Conservation (phyloP, 2,329 filamentous ascomycete species). For the Fusarium miscanthi region DNA sequence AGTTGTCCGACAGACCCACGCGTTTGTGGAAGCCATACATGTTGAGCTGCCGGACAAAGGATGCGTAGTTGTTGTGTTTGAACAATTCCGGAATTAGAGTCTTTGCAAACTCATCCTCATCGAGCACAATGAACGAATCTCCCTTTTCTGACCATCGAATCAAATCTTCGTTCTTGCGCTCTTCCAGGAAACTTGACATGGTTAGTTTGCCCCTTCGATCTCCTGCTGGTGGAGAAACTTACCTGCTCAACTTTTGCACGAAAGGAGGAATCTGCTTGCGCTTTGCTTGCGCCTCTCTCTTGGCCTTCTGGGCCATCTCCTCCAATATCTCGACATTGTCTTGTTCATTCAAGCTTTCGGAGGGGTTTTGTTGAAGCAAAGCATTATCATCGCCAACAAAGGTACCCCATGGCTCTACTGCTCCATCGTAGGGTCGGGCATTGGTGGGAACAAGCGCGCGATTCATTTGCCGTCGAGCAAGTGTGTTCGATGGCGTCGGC, state of each 20-base stretch:
- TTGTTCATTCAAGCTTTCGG: slow-evolving; percentile 58
- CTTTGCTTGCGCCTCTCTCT: slow-evolving; percentile 88
- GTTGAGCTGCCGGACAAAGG: slow-evolving; percentile 93
- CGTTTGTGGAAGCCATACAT: slow-evolving; percentile 99
- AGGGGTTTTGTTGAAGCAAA: slow-evolving; percentile 52
- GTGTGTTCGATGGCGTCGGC: slow-evolving; percentile 58
- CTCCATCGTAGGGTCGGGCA: slow-evolving; percentile 53
- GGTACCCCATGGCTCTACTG: slow-evolving; percentile 54
- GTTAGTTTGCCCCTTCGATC: slow-evolving; percentile 36
- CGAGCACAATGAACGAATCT: slow-evolving; percentile 94
- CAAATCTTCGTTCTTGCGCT: slow-evolving; percentile 90
- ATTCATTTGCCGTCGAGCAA: slow-evolving; percentile 65
- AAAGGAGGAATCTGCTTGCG: slow-evolving; percentile 97
- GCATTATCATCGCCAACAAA: slow-evolving; percentile 57
- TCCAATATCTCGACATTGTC: slow-evolving; percentile 85
- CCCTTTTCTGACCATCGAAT: slow-evolving; percentile 98
- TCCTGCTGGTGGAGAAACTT: slow-evolving; percentile 47
- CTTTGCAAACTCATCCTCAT: slow-evolving; percentile 99
- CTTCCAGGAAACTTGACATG: slow-evolving; percentile 83
- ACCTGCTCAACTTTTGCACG: slow-evolving; percentile 98
- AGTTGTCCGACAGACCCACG: slow-evolving; percentile 93
- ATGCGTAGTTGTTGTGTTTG: slow-evolving; percentile 99
- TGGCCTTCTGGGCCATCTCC: slow-evolving; percentile 81
- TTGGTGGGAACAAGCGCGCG: slow-evolving; percentile 61
- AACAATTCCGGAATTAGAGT: slow-evolving; percentile 96